These are phyloP conservation scores for Kurtzmaniella fragi DNA, from an alignment of 805 yeast genomes.

Conservation along the genomic window DNA sequence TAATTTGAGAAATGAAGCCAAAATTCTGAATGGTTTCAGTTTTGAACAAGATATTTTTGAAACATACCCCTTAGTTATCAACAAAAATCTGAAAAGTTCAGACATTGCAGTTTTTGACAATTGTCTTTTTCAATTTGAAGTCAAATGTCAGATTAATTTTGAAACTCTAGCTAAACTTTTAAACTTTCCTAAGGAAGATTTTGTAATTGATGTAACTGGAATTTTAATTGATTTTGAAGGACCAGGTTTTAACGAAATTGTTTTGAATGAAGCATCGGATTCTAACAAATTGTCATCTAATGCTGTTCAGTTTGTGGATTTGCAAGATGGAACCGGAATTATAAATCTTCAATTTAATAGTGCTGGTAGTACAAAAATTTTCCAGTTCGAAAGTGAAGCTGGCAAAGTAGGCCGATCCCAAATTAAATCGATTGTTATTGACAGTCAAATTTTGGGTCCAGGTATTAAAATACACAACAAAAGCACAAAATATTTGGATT, in stretches of 20 bases:
- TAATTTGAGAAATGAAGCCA: conserved; percentile 4
- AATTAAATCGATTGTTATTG: conserved; percentile 11
- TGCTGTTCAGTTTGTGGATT: neutral
- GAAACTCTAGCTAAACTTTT: conserved; percentile 6
- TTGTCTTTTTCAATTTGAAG: conserved; percentile 14
- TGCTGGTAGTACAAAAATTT: conserved; percentile 2
- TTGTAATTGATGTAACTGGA: conserved; percentile 7
- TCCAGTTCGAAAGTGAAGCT: conserved; percentile 17
- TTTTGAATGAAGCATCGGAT: neutral
- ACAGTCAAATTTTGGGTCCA: neutral
- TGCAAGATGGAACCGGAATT: neutral
- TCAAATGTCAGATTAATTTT: conserved; percentile 9
- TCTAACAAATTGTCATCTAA: neutral
- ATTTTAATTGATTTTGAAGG: conserved; percentile 8
- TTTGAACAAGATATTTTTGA: conserved; percentile 8
- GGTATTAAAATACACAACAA: neutral
- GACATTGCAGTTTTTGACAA: conserved; percentile 14
- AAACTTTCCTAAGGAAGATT: neutral
- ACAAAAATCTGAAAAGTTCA: conserved; percentile 4
- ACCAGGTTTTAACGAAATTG: neutral
- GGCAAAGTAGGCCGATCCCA: conserved; percentile 18
- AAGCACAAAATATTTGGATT: neutral
- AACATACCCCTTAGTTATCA: conserved; percentile 12
- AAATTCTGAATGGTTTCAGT: neutral
- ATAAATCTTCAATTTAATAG: neutral